Evolutionary conservation across 2,329 filamentous ascomycete genomes (phyloP), one percentile per base, ranked within the genome.

Genomic region (Verticillium klebahnii): DNA sequence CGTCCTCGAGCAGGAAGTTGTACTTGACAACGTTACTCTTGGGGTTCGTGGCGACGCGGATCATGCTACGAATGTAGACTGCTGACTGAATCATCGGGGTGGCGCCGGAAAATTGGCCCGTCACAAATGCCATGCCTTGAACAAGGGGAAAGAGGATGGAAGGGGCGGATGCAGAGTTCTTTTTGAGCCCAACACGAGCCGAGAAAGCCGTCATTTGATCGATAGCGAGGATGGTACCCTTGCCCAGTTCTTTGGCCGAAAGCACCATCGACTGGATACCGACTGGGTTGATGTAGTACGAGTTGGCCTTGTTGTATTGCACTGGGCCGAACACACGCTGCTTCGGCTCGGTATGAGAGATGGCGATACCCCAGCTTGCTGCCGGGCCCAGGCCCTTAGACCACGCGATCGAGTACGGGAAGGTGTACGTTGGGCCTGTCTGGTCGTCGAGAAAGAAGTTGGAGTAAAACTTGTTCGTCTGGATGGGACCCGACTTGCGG

Each of bases 61-160:
- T 82, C 37, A 94, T 76, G 2, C 81, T 83, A 45, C 80, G 78
- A 75, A 92, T 92, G 55, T 87, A 86, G 1, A 91, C 80, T 1
- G 84, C 85, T 15, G 85, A 88, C 66, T 91, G 85, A 32, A 96
- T 78, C 5, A 85, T 68, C 0, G 92, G 91, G 2, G 85, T 86
- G 0, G 85, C 79, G 36, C 84, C 83, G 58, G 79, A 78, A 73
- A 92, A 96, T 8, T 88, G 71, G 1, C 80, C 91, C 3, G 91
- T 95, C 8, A 94, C 80, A 67, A 91, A 93, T 0, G 83, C 89
- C 84, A 92, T 91, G 2, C 92, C 92, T 69, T 95, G 91, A 0
- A 93, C 85, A 3, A 94, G 70, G 0, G 91, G 90, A 64, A 93
- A 89, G 0, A 83, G 86, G 52, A 96, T 81, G 1, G 81, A 76